Evolutionary conservation across 164 flowering plant genomes (phyloP).

Genomic region (Liriodendron chinense): DNA sequence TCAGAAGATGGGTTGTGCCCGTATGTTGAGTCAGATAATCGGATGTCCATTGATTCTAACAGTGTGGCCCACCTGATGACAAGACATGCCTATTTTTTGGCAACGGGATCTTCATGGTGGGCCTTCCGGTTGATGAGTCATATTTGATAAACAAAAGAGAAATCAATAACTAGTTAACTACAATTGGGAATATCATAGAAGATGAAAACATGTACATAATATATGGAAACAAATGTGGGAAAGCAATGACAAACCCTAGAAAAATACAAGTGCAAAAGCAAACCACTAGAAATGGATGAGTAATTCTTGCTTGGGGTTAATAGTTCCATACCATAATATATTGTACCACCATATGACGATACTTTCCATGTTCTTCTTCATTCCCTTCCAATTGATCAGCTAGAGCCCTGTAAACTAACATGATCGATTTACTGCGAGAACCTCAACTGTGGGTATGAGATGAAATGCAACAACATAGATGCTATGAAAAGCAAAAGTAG

Average conservation of each 20-base stretch:
- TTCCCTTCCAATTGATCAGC: slow-evolving; percentile 90
- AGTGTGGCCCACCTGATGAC: no score
- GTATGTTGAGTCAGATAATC: no score
- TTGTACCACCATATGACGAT: slow-evolving; percentile 67
- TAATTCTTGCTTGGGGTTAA: background rate
- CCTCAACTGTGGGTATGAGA: background rate
- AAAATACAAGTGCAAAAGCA: background rate
- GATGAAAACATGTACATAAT: background rate
- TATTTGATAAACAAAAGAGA: background rate
- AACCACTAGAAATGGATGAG: no score
- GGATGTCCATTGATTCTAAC: no score
- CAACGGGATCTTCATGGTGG: no score
- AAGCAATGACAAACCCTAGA: background rate
- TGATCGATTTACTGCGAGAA: background rate
- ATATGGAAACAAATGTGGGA: background rate
- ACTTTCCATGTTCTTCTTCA: slow-evolving; percentile 76
- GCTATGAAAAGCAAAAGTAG: background rate
- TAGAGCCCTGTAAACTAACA: slow-evolving; percentile 51
- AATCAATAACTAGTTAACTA: background rate
- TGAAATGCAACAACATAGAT: no score
- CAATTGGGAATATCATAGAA: background rate
- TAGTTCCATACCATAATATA: slow-evolving; percentile 51
- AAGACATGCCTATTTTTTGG: no score
- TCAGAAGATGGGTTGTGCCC: no score
- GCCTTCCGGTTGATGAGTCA: background rate